phyloP scores from a whole-genome alignment of 2,329 filamentous ascomycete genomes.

The Arthrobotrys megalospora region DNA sequence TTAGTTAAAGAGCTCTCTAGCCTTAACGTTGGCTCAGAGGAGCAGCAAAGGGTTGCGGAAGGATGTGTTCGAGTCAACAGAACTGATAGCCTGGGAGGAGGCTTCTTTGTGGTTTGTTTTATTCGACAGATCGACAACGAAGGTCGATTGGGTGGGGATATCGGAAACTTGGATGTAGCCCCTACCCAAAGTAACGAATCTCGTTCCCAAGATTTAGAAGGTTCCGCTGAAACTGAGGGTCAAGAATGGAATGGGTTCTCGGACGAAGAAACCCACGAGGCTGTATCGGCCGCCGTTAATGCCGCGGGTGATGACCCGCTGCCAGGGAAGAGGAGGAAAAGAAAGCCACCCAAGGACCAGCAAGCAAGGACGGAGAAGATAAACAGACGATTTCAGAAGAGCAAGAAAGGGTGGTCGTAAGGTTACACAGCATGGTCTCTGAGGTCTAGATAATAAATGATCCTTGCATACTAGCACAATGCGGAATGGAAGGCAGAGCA shows the following conservation, averaged over 20 bases:
- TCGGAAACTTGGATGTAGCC: not conserved
- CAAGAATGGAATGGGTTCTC: constrained; percentile 51
- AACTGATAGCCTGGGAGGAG: constrained; percentile 50
- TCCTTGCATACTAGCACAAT: constrained; percentile 5
- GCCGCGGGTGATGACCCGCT: not conserved
- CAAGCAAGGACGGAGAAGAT: not conserved
- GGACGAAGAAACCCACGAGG: constrained; percentile 12
- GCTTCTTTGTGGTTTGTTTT: constrained; percentile 59
- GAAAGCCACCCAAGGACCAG: constrained; percentile 3
- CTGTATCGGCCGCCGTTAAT: not conserved
- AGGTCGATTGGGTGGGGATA: constrained; percentile 2
- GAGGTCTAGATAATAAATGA: constrained; percentile 8
- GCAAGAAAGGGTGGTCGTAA: constrained; percentile 47
- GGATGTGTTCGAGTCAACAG: constrained; percentile 53
- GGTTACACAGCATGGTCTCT: constrained; percentile 11
- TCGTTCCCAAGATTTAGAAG: not conserved
- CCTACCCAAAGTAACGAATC: not conserved
- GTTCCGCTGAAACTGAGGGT: not conserved
- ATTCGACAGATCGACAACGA: constrained; percentile 17
- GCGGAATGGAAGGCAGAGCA: not conserved
- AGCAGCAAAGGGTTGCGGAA: constrained; percentile 34
- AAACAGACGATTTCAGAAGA: constrained; percentile 38
- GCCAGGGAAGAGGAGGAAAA: constrained; percentile 19
- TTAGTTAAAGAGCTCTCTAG: constrained; percentile 32
- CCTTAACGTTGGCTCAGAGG: constrained; percentile 21